Base-by-base conservation (phyloP, 352 stramenopile genomes). In the Phytophthora macrochlamydospora region DNA sequence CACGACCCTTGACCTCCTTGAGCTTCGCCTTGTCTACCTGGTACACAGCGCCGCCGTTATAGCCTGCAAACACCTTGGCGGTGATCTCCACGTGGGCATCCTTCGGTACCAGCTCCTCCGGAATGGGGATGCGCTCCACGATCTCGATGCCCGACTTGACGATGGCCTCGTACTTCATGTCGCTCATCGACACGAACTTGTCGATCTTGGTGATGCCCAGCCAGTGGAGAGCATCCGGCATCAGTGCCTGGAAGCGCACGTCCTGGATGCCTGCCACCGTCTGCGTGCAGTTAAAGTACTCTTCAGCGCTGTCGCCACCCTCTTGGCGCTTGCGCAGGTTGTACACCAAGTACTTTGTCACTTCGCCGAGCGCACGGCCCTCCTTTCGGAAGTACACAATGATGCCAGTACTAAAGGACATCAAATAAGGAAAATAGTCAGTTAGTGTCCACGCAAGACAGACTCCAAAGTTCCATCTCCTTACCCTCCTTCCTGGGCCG, bases 91-190 rank as follows among this genome's bases (percentile, higher is more conserved):
- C 98, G 69, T 99, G 87, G 11, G 95, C 98, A 78, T 99, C 98
- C 44, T 96, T 88, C 7, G 98, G 98, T 9, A 99, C 97, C 18
- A 99, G 85, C 51, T 99, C 97, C 55, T 97, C 89, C 5, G 98
- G 98, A 75, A 99, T 99, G 45, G 98, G 96, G 45, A 99, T 92
- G 44, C 98, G 92, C 81, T 99, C 97, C 14, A 99, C 95, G 75
- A 99, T 99, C 66, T 98, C 89, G 76, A 99, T 99, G 42, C 98
- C 97, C 67, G 97, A 98, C 9, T 88, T 95, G 9, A 99, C 93
- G 69, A 99, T 99, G 40, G 98, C 98, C 68, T 99, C 95, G 85
- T 99, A 99, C 75, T 99, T 99, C 98, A 99, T 99, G 83, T 99
- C 97, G 67, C 89, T 98, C 98, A 99, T 99, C 51, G 92, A 98